These are phyloP conservation scores for Penicillium silybi DNA, from an alignment of 495 filamentous ascomycete species.

Conservation along the genomic window DNA sequence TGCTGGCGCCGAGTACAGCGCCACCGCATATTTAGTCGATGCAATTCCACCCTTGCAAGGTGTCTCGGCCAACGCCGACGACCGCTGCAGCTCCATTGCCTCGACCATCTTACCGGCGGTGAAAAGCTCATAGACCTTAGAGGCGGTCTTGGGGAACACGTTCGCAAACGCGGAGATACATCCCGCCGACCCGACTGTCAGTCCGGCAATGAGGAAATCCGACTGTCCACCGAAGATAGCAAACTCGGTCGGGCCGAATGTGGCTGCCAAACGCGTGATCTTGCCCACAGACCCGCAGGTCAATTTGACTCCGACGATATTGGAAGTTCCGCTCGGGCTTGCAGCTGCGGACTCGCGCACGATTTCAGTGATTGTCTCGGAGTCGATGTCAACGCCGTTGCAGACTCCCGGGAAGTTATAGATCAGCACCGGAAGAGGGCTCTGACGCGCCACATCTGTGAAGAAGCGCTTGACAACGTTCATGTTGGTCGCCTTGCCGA, in stretches of 20 bases:
- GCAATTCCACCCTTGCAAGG: constrained; percentile 59
- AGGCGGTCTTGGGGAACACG: constrained; percentile 56
- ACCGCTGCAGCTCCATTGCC: constrained; percentile 53
- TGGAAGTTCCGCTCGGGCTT: constrained; percentile 40
- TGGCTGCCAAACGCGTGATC: constrained; percentile 51
- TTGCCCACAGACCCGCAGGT: constrained; percentile 64
- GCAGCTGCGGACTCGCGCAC: constrained; percentile 32
- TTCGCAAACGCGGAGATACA: constrained; percentile 67
- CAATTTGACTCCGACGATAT: constrained; percentile 59
- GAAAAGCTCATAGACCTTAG: constrained; percentile 51
- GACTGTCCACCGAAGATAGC: constrained; percentile 62
- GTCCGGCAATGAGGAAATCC: constrained; percentile 60
- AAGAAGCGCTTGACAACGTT: constrained; percentile 59
- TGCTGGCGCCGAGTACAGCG: constrained; percentile 48
- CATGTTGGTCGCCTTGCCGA: constrained; percentile 54
- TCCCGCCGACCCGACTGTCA: constrained; percentile 54
- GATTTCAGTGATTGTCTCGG: constrained; percentile 53
- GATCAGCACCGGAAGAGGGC: constrained; percentile 54
- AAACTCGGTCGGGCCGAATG: constrained; percentile 50
- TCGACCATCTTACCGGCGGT: constrained; percentile 45
- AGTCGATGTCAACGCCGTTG: constrained; percentile 66
- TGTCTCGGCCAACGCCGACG: constrained; percentile 50
- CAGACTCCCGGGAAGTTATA: constrained; percentile 72
- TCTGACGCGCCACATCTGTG: constrained; percentile 46
- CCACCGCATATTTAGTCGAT: constrained; percentile 61